Conservation (phyloP, 352 stramenopile genomes). For the Phytopythium montanum region DNA sequence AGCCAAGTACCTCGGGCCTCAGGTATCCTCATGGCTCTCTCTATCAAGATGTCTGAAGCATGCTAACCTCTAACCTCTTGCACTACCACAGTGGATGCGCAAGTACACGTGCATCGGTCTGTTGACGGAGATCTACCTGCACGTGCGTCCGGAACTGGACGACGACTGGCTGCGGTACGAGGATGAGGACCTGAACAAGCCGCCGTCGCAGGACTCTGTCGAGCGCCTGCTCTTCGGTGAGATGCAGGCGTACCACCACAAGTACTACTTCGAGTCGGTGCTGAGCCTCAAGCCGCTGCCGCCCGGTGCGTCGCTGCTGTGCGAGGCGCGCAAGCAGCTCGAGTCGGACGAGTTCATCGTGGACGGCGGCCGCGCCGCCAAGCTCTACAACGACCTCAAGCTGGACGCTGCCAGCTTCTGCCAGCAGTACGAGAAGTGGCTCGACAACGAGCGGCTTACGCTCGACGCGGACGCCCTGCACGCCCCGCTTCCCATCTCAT, state of each 20-base stretch:
- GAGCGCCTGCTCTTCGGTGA: constrained; percentile 80
- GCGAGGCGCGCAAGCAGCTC: constrained; percentile 62
- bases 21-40: constrained; percentile 45
- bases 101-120: constrained; percentile 83
- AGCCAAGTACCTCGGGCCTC: constrained; percentile 75
- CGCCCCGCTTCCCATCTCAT: constrained; percentile 57
- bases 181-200: constrained; percentile 75
- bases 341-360: constrained; percentile 45
- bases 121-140: constrained; percentile 74
- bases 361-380: constrained; percentile 60
- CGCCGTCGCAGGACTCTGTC: constrained; percentile 58
- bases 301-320: constrained; percentile 42
- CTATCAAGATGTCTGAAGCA: constrained; percentile 3
- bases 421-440: constrained; percentile 85
- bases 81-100: constrained; percentile 57
- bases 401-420: constrained; percentile 68
- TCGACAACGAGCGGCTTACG: constrained; percentile 56
- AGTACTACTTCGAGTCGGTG: constrained; percentile 74
- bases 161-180: constrained; percentile 82
- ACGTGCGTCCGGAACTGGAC: constrained; percentile 72
- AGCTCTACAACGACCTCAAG: constrained; percentile 65
- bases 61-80: constrained; percentile 4
- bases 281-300: constrained; percentile 45
- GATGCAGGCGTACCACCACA: constrained; percentile 86
- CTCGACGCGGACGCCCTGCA: constrained; percentile 25